Evolutionary conservation across 257 asterid species (phyloP).

Genomic region (Salvia rosmarinus): DNA sequence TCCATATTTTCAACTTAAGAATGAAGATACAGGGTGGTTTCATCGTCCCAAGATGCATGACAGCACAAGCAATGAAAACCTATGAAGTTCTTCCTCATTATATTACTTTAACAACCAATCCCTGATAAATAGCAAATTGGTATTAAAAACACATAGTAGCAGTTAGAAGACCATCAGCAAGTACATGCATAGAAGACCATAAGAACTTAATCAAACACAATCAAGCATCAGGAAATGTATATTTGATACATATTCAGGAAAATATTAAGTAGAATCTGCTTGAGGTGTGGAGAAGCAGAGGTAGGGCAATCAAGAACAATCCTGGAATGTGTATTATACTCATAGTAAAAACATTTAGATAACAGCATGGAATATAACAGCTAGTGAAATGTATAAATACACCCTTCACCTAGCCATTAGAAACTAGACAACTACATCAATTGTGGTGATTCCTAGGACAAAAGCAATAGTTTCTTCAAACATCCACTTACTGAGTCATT

Average conservation of each 20-base stretch:
- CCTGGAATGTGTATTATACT: constrained; percentile 6
- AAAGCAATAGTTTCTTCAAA: constrained; percentile 12
- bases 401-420: constrained; percentile 1
- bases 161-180: constrained; percentile 23
- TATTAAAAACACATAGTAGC: constrained; percentile 24
- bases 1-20: constrained; percentile 28
- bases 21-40: constrained; percentile 18
- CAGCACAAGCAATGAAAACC: constrained; percentile 27
- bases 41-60: constrained; percentile 33
- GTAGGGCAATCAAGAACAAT: constrained; percentile 13
- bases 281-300: constrained; percentile 24
- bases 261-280: constrained; percentile 1
- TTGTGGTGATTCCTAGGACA: constrained; percentile 12
- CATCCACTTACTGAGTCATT: constrained; percentile 61
- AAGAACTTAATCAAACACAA: constrained; percentile 12
- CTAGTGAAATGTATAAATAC: not conserved
- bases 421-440: constrained; percentile 23
- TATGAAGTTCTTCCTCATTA: constrained; percentile 29
- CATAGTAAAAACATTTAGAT: not conserved
- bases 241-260: not conserved
- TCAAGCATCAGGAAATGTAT: constrained; percentile 11
- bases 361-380: constrained; percentile 5
- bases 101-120: constrained; percentile 30
- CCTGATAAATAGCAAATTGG: constrained; percentile 26
- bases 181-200: constrained; percentile 6